Evolutionary conservation across 2,329 filamentous ascomycete species (phyloP).

Genomic region (Mycogone perniciosa): DNA sequence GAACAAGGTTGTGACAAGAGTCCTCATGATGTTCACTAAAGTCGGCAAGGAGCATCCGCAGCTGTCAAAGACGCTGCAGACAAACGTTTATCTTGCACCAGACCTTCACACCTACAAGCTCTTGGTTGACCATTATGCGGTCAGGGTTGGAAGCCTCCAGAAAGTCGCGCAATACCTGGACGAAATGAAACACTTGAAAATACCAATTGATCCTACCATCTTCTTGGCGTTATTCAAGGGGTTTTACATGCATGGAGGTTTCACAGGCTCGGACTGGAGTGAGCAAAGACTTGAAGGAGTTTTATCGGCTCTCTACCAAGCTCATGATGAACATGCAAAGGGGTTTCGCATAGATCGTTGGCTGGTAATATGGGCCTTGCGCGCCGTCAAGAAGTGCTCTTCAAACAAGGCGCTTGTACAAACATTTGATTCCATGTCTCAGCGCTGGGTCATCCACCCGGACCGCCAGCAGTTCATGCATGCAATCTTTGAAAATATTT

Average conservation of each 20-base stretch:
- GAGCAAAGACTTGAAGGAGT: constrained; percentile 59
- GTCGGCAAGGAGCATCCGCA: constrained; percentile 50
- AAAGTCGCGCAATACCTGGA: constrained; percentile 64
- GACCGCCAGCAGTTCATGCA: constrained; percentile 42
- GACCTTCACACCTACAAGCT: constrained; percentile 75
- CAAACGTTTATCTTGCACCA: constrained; percentile 59
- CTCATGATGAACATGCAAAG: constrained; percentile 41
- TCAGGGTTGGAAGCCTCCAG: constrained; percentile 62
- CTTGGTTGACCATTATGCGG: constrained; percentile 68
- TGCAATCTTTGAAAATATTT: constrained; percentile 37
- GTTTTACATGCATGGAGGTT: constrained; percentile 67
- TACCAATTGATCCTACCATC: constrained; percentile 67
- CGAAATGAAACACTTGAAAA: constrained; percentile 68
- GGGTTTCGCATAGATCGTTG: constrained; percentile 51
- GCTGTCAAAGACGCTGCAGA: constrained; percentile 51
- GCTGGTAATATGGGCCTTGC: constrained; percentile 55
- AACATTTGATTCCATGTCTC: constrained; percentile 46
- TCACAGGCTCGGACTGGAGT: constrained; percentile 63
- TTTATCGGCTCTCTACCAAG: constrained; percentile 57
- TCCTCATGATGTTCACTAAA: constrained; percentile 52
- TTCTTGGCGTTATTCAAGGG: constrained; percentile 79
- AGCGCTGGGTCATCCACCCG: constrained; percentile 40
- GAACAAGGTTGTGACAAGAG: constrained; percentile 45
- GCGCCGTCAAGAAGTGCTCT: constrained; percentile 58
- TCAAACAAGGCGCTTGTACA: constrained; percentile 44